Evolutionary conservation across 106 monocot genomes (phyloP).

Genomic region (Phalaenopsis aphrodite): DNA sequence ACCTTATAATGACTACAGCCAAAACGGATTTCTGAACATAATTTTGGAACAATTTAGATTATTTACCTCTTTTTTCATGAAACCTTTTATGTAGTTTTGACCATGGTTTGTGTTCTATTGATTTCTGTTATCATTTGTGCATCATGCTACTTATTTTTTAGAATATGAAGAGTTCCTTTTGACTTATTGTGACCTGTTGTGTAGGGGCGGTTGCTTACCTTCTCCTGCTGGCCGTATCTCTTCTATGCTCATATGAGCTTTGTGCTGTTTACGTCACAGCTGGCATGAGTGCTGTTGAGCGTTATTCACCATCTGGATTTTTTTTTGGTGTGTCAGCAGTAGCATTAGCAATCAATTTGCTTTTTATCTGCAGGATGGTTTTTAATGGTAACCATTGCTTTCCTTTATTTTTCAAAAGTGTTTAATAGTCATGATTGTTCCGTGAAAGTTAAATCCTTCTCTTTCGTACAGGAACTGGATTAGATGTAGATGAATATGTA

Average conservation of each 20-base stretch:
- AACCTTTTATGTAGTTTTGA: background rate
- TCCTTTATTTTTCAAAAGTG: background rate
- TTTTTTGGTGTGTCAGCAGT: constrained; percentile 95
- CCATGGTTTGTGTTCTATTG: background rate
- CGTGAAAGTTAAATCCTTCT: background rate
- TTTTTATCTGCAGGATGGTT: constrained; percentile 93
- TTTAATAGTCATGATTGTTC: background rate
- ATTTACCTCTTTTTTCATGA: background rate
- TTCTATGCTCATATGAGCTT: constrained; percentile 92
- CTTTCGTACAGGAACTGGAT: constrained; percentile 56
- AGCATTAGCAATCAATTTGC: constrained; percentile 90
- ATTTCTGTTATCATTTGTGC: background rate
- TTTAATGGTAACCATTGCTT: constrained; percentile 62
- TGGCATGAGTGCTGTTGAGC: constrained; percentile 69
- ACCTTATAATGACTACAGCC: background rate
- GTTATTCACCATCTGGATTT: constrained; percentile 91
- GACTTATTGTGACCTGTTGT: constrained; percentile 9
- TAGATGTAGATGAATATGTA: constrained; percentile 97
- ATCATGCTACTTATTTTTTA: background rate
- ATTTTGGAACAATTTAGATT: background rate
- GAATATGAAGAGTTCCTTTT: background rate
- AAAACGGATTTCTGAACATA: background rate
- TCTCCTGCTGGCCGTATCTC: constrained; percentile 67
- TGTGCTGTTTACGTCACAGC: constrained; percentile 94
- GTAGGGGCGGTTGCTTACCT: constrained; percentile 93